These are phyloP conservation scores for Pyrenochaeta sp. DNA, from an alignment of 2,329 filamentous ascomycete species.

Conservation along the genomic window DNA sequence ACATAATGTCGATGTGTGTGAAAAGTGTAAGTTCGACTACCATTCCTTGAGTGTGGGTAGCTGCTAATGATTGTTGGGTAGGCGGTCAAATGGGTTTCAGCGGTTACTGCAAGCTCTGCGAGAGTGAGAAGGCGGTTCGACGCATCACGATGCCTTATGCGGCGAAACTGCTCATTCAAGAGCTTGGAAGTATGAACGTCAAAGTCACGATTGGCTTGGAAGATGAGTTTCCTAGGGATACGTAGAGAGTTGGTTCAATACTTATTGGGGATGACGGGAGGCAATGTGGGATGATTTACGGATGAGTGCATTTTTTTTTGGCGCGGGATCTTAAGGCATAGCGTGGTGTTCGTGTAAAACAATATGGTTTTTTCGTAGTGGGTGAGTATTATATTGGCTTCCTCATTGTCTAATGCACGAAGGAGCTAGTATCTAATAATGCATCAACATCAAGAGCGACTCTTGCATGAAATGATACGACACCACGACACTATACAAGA, in stretches of 20 bases:
- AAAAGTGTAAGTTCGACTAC: slow-evolving; percentile 66
- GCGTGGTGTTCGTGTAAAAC: slow-evolving; percentile 20
- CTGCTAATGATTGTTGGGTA: slow-evolving; percentile 1
- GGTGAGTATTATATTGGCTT: background rate
- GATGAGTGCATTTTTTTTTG: background rate
- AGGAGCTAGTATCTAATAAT: background rate
- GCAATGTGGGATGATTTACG: background rate
- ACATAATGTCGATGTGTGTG: slow-evolving; percentile 91
- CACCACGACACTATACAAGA: too few relatives aligned
- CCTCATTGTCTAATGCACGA: background rate
- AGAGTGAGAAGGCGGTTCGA: slow-evolving; percentile 82
- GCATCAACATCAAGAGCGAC: background rate
- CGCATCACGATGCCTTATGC: slow-evolving; percentile 98
- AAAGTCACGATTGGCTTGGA: slow-evolving; percentile 88
- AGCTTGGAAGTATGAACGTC: slow-evolving; percentile 99
- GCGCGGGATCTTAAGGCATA: slow-evolving; percentile 17
- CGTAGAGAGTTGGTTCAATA: background rate
- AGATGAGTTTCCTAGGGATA: slow-evolving; percentile 81
- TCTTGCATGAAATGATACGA: too few relatives aligned
- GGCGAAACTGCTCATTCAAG: slow-evolving; percentile 93
- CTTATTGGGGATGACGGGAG: background rate
- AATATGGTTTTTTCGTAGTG: background rate
- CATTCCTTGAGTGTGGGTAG: background rate
- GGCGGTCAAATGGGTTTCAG: slow-evolving; percentile 90
- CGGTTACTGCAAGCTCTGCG: slow-evolving; percentile 93